Percentiles rank a stretch among this genome's conserved stretches.
These are phyloP conservation scores for Coemansia sp. DNA, from an alignment of 371 early-diverging fungal species.

Conservation along the genomic window DNA sequence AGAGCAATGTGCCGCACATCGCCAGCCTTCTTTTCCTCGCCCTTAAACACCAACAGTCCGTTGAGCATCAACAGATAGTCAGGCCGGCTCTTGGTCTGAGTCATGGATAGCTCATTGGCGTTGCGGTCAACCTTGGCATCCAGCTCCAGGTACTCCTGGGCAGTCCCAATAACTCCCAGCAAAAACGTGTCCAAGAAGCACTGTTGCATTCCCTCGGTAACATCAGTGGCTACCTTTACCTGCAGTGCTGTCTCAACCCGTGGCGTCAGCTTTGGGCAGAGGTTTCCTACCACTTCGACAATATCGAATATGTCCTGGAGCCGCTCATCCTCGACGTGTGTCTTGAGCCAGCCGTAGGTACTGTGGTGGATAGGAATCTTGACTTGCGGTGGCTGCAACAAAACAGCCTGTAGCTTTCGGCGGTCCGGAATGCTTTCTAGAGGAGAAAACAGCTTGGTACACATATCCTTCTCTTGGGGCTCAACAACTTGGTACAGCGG, in stretches of 20 bases:
- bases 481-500: neutral
- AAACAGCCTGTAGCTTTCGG: neutral
- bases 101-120: constrained; percentile 41
- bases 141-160: constrained; percentile 19
- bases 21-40: constrained; percentile 48
- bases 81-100: constrained; percentile 24
- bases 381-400: constrained; percentile 3
- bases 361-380: constrained; percentile 33
- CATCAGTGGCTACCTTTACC: constrained; percentile 10
- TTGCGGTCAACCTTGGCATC: constrained; percentile 41
- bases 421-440: constrained; percentile 8
- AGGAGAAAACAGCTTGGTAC: constrained; percentile 20
- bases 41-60: constrained; percentile 49
- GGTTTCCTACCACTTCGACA: constrained; percentile 37
- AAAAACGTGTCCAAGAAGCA: constrained; percentile 36
- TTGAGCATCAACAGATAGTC: constrained; percentile 44
- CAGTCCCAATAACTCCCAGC: constrained; percentile 29
- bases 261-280: constrained; percentile 33
- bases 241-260: constrained; percentile 27
- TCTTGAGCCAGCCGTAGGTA: constrained; percentile 13
- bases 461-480: constrained; percentile 21
- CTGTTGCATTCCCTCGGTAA: constrained; percentile 44
- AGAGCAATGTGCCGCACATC: constrained; percentile 40
- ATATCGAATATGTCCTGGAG: constrained; percentile 20
- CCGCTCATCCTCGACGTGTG: constrained; percentile 1